phyloP scores from a whole-genome alignment of 2,329 filamentous ascomycete species.

The Xylariaceae sp. region DNA sequence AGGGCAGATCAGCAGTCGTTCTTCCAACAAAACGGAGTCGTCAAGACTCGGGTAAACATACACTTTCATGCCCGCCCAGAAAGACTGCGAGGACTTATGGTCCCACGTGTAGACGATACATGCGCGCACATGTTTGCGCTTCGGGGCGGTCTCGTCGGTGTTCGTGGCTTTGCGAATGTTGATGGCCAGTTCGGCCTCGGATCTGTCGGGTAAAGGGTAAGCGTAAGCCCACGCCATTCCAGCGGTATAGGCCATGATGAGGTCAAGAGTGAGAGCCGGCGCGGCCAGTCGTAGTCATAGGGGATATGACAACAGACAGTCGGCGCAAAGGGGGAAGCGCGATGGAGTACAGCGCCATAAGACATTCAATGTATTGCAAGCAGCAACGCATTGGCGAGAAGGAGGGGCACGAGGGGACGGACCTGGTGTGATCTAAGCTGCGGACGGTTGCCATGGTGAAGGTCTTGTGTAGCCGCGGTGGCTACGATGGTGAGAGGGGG shows the following conservation, averaged over 20 bases:
- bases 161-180: slow-evolving; percentile 68
- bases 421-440: slow-evolving; percentile 34
- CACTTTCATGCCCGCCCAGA: slow-evolving; percentile 99
- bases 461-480: slow-evolving; percentile 15
- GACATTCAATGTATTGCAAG: neutral
- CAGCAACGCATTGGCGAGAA: too few relatives aligned
- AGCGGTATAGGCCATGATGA: slow-evolving; percentile 17
- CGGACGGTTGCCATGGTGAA: slow-evolving; percentile 31
- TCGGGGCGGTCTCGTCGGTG: slow-evolving; percentile 62
- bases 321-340: neutral
- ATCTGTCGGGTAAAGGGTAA: slow-evolving; percentile 39
- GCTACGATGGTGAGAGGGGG: slow-evolving; percentile 2
- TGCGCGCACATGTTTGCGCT: slow-evolving; percentile 91
- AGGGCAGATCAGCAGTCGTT: slow-evolving; percentile 16
- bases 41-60: slow-evolving; percentile 42
- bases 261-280: neutral
- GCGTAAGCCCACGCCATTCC: slow-evolving; percentile 21
- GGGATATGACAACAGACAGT: slow-evolving; percentile 1
- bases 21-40: neutral
- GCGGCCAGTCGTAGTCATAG: neutral
- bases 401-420: slow-evolving; percentile 22
- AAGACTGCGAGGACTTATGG: slow-evolving; percentile 89
- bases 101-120: slow-evolving; percentile 99
- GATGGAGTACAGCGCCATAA: neutral
- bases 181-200: slow-evolving; percentile 63